Base-by-base conservation (phyloP, 163 green algal genomes). In the Prototheca stagnorum region DNA sequence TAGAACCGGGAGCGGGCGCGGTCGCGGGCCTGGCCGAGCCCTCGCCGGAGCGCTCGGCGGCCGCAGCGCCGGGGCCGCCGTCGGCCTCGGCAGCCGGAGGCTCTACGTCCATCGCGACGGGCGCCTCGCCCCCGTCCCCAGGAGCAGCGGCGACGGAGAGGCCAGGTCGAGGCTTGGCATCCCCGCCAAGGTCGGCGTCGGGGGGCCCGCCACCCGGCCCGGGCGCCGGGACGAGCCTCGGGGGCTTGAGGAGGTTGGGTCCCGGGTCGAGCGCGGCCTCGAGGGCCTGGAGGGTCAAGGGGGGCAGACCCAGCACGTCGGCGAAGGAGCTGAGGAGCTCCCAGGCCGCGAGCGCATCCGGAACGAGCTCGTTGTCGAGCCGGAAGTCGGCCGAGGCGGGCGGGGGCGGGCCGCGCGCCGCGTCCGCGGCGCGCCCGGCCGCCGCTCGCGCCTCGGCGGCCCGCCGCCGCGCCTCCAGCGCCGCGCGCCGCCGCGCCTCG, bases 251-350 rank as follows among this genome's bases (percentile, higher is more conserved):
- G 25, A 53, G 51, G 40, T 47, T 63, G 22, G 49, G 74, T 22
- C 50, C 69, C 20, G 76, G 76, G 50, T 58, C 59, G 25, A 85
- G 28, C 0, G 73, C 73, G 1, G 76, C 71, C 33, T 85, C 73
- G 23, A 85, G 51, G 0, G 65, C 53, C 22, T 50, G 42, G 0
- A 85, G 54, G 3, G 73, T 62, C 40, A 73, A 67, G 12, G 73
- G 67, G 17, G 75, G 59, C 19, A 84, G 27, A 39, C 75, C 62
- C 1, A 79, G 49, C 21, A 77, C 19, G 16, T 62, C 56, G 11
- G 54, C 59, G 44, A 79, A 74, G 0, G 61, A 54, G 68, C 78
- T 16, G 15, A 39, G 52, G 45, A 85, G 65, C 54, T 82, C 73
- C 73, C 73, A 82, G 1, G 74, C 49, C 39, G 68, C 59, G 15